Conservation (phyloP, 2,329 filamentous ascomycete genomes). For the Metarhizium guizhouense region DNA sequence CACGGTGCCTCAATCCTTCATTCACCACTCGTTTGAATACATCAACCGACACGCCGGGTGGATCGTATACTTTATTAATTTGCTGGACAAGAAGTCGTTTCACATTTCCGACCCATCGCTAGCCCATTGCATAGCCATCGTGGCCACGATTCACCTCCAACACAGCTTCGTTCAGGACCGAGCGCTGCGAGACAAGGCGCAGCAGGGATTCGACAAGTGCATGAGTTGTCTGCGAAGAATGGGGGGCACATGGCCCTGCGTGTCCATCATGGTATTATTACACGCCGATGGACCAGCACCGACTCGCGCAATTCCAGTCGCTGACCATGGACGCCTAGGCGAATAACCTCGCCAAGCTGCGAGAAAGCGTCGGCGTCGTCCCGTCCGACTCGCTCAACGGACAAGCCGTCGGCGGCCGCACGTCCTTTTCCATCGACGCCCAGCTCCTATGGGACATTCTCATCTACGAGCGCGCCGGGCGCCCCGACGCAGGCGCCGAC, state of each 20-base stretch:
- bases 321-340: constrained; percentile 6
- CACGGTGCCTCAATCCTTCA: constrained; percentile 43
- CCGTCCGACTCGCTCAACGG: background rate
- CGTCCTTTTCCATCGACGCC: constrained; percentile 21
- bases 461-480: constrained; percentile 25
- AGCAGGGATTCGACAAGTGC: constrained; percentile 18
- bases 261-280: constrained; percentile 16
- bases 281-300: too few species aligned
- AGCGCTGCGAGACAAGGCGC: constrained; percentile 13
- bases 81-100: constrained; percentile 31
- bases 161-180: constrained; percentile 35
- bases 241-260: constrained; percentile 16
- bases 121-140: constrained; percentile 39
- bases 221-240: constrained; percentile 15
- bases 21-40: constrained; percentile 43
- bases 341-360: constrained; percentile 20
- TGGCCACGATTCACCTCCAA: constrained; percentile 45
- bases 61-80: constrained; percentile 43
- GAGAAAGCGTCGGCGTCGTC: constrained; percentile 19
- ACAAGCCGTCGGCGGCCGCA: background rate
- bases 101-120: constrained; percentile 25
- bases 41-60: constrained; percentile 42
- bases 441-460: constrained; percentile 27
- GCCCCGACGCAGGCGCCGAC: constrained; percentile 11
- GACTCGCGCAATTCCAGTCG: too few species aligned